These are phyloP conservation scores for Vanilla planifolia DNA, from an alignment of 106 monocot genomes.

Conservation along the genomic window DNA sequence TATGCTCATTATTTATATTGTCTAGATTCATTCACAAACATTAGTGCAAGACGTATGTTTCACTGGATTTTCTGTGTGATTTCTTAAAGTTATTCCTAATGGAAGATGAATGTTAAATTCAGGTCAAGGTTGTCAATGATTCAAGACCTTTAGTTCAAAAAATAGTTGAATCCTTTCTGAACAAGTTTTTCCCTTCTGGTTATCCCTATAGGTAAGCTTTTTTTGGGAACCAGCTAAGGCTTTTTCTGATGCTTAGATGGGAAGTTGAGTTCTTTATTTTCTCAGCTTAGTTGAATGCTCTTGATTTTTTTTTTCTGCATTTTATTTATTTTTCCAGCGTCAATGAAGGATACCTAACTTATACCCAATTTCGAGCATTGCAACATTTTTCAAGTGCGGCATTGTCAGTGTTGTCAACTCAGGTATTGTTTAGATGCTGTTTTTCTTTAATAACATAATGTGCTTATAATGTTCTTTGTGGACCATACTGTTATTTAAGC, in stretches of 20 bases:
- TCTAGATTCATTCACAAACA: not conserved
- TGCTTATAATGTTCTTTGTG: not conserved
- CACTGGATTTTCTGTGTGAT: not conserved
- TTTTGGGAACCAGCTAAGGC: not conserved
- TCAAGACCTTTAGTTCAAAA: constrained; percentile 53
- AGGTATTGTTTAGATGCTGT: constrained; percentile 58
- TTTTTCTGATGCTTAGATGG: not conserved
- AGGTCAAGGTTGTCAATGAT: constrained; percentile 72
- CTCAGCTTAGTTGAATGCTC: not conserved
- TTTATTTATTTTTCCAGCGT: constrained; percentile 48
- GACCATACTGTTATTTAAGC: not conserved
- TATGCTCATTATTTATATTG: not conserved
- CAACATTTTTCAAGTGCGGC: constrained; percentile 95
- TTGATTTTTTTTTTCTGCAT: not conserved
- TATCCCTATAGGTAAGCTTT: constrained; percentile 78
- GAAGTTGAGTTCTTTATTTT: not conserved
- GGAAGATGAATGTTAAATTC: not conserved
- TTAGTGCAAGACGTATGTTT: not conserved
- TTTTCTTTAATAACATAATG: too few species aligned
- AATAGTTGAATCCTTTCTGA: constrained; percentile 74
- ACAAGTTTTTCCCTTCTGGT: constrained; percentile 92
- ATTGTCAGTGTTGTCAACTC: constrained; percentile 84
- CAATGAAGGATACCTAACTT: constrained; percentile 83
- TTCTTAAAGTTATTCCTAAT: not conserved
- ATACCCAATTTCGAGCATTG: constrained; percentile 77